These are phyloP conservation scores for Tilletia walkeri DNA, from an alignment of 1,284 basidiomycete genomes.

Conservation along the genomic window DNA sequence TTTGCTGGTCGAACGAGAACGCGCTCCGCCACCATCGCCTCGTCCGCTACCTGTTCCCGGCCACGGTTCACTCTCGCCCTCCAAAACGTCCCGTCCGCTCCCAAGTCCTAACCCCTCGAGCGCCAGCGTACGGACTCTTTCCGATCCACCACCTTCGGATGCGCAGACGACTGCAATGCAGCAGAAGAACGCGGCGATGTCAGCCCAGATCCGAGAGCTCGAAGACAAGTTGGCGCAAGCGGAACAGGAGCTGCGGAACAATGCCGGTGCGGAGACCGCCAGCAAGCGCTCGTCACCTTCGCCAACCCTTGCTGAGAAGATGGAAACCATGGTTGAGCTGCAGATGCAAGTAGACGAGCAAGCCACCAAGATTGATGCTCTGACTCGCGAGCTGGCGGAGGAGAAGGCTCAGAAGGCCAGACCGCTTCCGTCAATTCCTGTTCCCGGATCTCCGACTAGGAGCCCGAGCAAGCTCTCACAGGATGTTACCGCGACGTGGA, in stretches of 20 bases:
- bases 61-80: not conserved
- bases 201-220: slow-evolving; percentile 24
- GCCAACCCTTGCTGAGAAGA: slow-evolving; percentile 26
- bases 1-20: slow-evolving; percentile 23
- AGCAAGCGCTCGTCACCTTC: slow-evolving; percentile 23
- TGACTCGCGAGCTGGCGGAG: slow-evolving; percentile 23
- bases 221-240: slow-evolving; percentile 25
- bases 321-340: slow-evolving; percentile 24
- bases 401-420: slow-evolving; percentile 23
- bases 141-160: slow-evolving; percentile 9
- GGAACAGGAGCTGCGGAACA: slow-evolving; percentile 21
- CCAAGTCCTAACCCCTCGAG: slow-evolving; percentile 20
- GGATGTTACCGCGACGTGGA: slow-evolving; percentile 22
- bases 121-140: slow-evolving; percentile 22
- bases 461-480: slow-evolving; percentile 25
- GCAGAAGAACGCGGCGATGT: not conserved
- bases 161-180: slow-evolving; percentile 7
- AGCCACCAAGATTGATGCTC: not conserved
- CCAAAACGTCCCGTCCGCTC: slow-evolving; percentile 25
- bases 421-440: slow-evolving; percentile 23
- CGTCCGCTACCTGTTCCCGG: not conserved
- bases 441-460: slow-evolving; percentile 20
- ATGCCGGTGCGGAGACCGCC: not conserved
- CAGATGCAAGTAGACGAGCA: slow-evolving; percentile 20
- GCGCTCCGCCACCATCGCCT: slow-evolving; percentile 23